These are phyloP conservation scores for Pseudocercospora musae DNA, from an alignment of 2,329 filamentous ascomycete genomes.

Conservation along the genomic window DNA sequence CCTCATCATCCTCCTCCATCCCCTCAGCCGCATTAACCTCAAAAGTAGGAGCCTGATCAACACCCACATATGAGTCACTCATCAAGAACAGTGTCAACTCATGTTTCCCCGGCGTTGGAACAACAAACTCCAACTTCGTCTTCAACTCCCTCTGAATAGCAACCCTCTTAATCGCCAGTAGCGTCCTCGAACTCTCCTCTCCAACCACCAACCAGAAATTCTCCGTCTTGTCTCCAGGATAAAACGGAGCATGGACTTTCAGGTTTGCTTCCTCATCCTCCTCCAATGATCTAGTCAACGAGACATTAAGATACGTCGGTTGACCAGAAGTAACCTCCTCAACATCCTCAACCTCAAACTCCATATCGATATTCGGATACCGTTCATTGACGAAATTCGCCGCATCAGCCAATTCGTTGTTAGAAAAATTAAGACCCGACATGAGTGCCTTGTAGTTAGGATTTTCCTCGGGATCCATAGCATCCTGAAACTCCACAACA, in stretches of 20 bases:
- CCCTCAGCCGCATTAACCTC: conserved; percentile 81
- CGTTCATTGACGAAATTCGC: conserved; percentile 93
- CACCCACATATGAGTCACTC: conserved; percentile 94
- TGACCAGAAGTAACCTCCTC: conserved; percentile 77
- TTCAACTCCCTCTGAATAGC: conserved; percentile 77
- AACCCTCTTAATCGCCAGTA: conserved; percentile 91
- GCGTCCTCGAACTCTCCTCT: conserved; percentile 80
- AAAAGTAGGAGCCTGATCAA: conserved; percentile 93
- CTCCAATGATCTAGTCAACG: conserved; percentile 76
- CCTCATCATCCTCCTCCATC: conserved; percentile 92
- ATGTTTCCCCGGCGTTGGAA: conserved; percentile 79
- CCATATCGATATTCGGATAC: conserved; percentile 90
- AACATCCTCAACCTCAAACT: conserved; percentile 79
- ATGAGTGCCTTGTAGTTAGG: conserved; percentile 74
- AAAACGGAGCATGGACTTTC: conserved; percentile 92
- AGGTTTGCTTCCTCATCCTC: conserved; percentile 72
- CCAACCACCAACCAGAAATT: conserved; percentile 98
- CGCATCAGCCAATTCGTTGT: conserved; percentile 80
- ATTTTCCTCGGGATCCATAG: conserved; percentile 95
- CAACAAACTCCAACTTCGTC: conserved; percentile 80
- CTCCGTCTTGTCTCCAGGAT: conserved; percentile 86
- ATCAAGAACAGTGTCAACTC: conserved; percentile 90
- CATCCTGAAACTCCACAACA: conserved; percentile 97
- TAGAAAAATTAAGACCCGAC: conserved; percentile 72
- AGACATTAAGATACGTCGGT: conserved; percentile 77